Evolutionary conservation across 441 rosid genomes (phyloP).

Genomic region (Macaranga tanarius): DNA sequence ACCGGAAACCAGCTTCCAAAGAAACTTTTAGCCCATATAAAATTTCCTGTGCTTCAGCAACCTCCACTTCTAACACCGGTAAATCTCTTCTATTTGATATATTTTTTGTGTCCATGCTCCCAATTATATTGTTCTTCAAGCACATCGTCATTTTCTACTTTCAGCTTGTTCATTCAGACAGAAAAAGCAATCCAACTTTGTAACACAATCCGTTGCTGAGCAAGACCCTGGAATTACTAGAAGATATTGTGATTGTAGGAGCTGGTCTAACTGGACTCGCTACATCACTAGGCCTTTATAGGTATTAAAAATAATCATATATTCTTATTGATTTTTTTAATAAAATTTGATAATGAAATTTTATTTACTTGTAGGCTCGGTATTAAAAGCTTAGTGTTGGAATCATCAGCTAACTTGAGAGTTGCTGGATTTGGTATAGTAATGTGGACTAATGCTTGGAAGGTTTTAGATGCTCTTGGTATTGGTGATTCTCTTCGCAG

Average conservation of each 20-base stretch:
- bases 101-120: too few relatives aligned
- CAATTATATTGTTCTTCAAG: too few relatives aligned
- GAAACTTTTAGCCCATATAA: too few relatives aligned
- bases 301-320: slow-evolving; percentile 26
- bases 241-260: slow-evolving; percentile 59
- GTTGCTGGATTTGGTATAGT: slow-evolving; percentile 55
- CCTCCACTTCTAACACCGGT: too few relatives aligned
- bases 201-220: not conserved
- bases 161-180: too few relatives aligned
- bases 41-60: too few relatives aligned
- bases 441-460: slow-evolving; percentile 71
- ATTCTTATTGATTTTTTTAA: too few relatives aligned
- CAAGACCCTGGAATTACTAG: slow-evolving; percentile 28
- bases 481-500: slow-evolving; percentile 47
- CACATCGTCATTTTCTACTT: too few relatives aligned
- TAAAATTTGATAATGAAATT: too few relatives aligned
- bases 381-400: slow-evolving; percentile 61
- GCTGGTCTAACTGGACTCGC: slow-evolving; percentile 81
- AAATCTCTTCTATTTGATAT: too few relatives aligned
- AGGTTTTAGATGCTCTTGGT: slow-evolving; percentile 65
- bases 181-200: not conserved
- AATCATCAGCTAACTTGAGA: slow-evolving; percentile 57
- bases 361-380: slow-evolving; percentile 44
- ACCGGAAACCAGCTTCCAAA: too few relatives aligned
- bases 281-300: slow-evolving; percentile 68